Conservation (phyloP, 768 basidiomycete genomes). For the Trametes gibbosa region DNA sequence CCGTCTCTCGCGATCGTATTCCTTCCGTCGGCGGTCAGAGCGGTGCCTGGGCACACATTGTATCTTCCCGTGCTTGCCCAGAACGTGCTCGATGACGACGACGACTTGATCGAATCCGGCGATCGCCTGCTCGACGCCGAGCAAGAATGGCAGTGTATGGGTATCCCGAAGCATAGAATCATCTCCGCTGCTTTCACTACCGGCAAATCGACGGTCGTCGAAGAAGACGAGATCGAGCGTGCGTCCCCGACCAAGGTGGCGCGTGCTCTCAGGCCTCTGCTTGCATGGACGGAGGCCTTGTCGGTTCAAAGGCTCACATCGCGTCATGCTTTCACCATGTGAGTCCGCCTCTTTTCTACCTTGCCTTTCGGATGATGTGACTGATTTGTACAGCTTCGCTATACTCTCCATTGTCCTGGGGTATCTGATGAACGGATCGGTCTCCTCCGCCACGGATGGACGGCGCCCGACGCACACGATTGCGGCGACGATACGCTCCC, state of each 20-base stretch:
- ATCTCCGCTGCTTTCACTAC: conserved; percentile 20
- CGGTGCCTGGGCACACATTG: conserved; percentile 39
- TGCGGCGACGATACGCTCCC: conserved; percentile 31
- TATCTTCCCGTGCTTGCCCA: conserved; percentile 59
- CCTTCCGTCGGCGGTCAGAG: conserved; percentile 47
- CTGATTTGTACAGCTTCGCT: conserved; percentile 50
- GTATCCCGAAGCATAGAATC: conserved; percentile 25
- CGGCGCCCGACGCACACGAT: conserved; percentile 25
- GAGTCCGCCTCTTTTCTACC: conserved; percentile 28
- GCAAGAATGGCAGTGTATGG: conserved; percentile 31
- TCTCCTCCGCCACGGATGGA: conserved; percentile 32
- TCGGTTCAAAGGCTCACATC: conserved; percentile 36
- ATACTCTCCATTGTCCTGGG: conserved; percentile 67
- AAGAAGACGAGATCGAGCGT: conserved; percentile 42
- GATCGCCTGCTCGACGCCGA: conserved; percentile 31
- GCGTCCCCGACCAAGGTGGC: conserved; percentile 43
- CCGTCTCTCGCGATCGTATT: conserved; percentile 69
- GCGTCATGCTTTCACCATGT: conserved; percentile 65
- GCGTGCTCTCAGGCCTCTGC: conserved; percentile 45
- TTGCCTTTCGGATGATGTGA: background rate
- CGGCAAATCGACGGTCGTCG: conserved; percentile 39
- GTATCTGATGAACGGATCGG: conserved; percentile 47
- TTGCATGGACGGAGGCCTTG: conserved; percentile 37
- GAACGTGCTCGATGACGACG: conserved; percentile 19
- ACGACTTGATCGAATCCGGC: conserved; percentile 19